Percentiles rank a stretch among this genome's conserved stretches.
These are phyloP conservation scores for Penicillium turbatum DNA, from an alignment of 495 filamentous ascomycete species.

Conservation along the genomic window DNA sequence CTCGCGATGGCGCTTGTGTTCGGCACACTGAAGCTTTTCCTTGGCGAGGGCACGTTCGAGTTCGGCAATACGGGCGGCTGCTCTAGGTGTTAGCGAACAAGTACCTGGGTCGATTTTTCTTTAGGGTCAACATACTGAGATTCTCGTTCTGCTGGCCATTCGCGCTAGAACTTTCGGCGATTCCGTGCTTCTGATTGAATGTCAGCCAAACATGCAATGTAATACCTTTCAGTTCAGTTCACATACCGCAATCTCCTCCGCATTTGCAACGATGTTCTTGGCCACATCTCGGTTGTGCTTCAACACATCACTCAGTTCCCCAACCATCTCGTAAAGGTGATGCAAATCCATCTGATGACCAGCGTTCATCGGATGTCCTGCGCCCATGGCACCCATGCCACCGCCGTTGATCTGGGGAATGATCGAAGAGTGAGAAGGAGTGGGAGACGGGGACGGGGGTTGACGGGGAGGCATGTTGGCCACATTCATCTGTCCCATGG, in stretches of 20 bases:
- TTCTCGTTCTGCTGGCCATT: constrained; percentile 48
- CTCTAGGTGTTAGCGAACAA: background rate
- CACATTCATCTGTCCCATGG: constrained; percentile 31
- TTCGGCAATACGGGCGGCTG: constrained; percentile 47
- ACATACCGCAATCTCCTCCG: constrained; percentile 56
- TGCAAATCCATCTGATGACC: constrained; percentile 86
- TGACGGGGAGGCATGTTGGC: constrained; percentile 36
- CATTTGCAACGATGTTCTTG: constrained; percentile 66
- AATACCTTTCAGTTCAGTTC: background rate
- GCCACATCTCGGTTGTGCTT: constrained; percentile 74
- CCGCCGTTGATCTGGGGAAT: constrained; percentile 50
- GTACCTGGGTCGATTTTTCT: background rate
- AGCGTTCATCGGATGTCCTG: constrained; percentile 61
- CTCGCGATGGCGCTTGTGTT: constrained; percentile 46
- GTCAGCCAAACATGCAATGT: constrained; percentile 12
- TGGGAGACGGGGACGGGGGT: constrained; percentile 33
- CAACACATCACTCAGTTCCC: constrained; percentile 71
- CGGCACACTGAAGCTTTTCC: constrained; percentile 44
- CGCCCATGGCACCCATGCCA: constrained; percentile 56
- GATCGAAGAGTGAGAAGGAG: constrained; percentile 25
- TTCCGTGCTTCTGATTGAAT: constrained; percentile 36
- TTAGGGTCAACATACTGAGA: constrained; percentile 28
- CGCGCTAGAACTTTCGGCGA: constrained; percentile 40
- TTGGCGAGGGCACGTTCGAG: constrained; percentile 50
- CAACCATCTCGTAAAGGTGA: constrained; percentile 76